These are phyloP conservation scores for Lolium perenne DNA, from an alignment of 176 grass and related monocot species.

Conservation along the genomic window DNA sequence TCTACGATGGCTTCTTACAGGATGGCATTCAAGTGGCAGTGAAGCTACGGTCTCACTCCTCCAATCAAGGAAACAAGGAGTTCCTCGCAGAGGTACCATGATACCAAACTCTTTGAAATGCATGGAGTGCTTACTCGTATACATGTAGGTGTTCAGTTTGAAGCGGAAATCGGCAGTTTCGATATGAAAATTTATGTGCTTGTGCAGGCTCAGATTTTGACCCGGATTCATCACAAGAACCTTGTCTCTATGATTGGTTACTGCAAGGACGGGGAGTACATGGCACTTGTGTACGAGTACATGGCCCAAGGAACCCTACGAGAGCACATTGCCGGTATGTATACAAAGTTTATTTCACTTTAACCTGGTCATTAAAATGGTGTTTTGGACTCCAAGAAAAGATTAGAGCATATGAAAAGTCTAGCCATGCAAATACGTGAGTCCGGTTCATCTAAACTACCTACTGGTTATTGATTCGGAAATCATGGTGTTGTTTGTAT, in stretches of 20 bases:
- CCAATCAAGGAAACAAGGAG: not conserved
- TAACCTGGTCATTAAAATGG: not conserved
- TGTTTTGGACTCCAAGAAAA: too few species aligned
- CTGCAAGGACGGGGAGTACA: not conserved
- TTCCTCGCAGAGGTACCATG: not conserved
- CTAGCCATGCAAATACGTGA: not conserved
- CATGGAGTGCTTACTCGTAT: not conserved
- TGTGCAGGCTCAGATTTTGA: not conserved
- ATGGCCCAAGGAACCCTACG: constrained; percentile 9
- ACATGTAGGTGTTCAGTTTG: not conserved
- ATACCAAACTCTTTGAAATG: not conserved
- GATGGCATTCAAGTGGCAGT: not conserved
- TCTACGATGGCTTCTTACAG: not conserved
- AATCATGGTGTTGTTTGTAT: not conserved
- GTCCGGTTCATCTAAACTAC: not conserved
- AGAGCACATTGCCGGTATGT: constrained; percentile 1
- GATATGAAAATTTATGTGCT: not conserved
- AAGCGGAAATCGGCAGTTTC: not conserved
- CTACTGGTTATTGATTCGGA: not conserved
- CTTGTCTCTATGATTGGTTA: constrained; percentile 12
- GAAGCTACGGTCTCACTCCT: not conserved
- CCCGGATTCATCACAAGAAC: constrained; percentile 16
- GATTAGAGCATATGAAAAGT: too few species aligned
- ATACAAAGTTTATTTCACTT: not conserved
- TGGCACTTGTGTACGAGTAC: constrained; percentile 10